phyloP scores from a whole-genome alignment of 179 eudicot genomes.

The Beta lomatogona region DNA sequence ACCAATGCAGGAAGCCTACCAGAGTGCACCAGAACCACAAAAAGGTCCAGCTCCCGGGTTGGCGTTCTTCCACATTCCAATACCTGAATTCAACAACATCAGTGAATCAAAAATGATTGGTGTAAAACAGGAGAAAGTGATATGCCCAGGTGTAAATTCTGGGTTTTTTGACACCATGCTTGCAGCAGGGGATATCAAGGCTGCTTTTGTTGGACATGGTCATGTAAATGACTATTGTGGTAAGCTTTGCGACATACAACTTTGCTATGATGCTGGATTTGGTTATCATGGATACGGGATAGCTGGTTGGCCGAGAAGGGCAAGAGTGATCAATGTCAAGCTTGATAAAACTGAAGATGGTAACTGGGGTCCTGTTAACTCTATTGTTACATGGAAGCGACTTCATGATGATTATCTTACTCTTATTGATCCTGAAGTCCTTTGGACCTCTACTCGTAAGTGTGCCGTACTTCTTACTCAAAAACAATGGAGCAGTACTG shows the following conservation, averaged over 20 bases:
- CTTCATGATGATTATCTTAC: constrained; percentile 55
- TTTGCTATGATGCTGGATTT: constrained; percentile 66
- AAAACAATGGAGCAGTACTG: background rate
- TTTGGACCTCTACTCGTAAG: constrained; percentile 40
- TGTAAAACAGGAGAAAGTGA: constrained; percentile 54
- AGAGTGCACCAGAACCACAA: constrained; percentile 40
- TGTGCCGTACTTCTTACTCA: background rate
- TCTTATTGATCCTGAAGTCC: constrained; percentile 50
- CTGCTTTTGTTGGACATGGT: constrained; percentile 65
- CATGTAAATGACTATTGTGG: constrained; percentile 74
- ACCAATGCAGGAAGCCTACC: constrained; percentile 34
- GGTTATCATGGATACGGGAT: constrained; percentile 75
- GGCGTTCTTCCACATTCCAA: constrained; percentile 66
- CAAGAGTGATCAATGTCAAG: constrained; percentile 58
- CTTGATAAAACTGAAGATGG: constrained; percentile 50
- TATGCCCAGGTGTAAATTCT: constrained; percentile 59
- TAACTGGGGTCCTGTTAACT: constrained; percentile 60
- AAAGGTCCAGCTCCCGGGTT: constrained; percentile 57
- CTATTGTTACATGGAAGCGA: constrained; percentile 64
- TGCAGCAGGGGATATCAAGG: constrained; percentile 66
- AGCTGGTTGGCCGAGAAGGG: constrained; percentile 67
- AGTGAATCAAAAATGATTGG: constrained; percentile 59
- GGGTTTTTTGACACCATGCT: constrained; percentile 63
- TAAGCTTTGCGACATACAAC: constrained; percentile 49
- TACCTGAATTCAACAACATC: constrained; percentile 57